A percentile compares a stretch with the other conserved stretches of the same genome.
These are phyloP conservation scores for Alternaria arbusti DNA, from an alignment of 2,329 filamentous ascomycete genomes.

Conservation along the genomic window DNA sequence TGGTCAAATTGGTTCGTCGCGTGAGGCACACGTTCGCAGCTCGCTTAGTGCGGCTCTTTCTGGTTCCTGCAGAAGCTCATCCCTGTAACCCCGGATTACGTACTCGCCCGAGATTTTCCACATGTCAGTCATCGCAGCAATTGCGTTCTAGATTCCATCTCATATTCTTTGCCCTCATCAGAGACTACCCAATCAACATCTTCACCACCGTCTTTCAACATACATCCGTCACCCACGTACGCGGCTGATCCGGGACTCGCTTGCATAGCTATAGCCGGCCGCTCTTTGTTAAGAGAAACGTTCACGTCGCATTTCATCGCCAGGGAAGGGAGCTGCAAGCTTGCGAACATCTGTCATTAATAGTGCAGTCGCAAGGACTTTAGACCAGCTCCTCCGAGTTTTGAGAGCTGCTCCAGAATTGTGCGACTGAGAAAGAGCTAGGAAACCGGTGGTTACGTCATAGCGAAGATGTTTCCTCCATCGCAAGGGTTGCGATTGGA, in stretches of 20 bases:
- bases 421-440: slow-evolving; percentile 5
- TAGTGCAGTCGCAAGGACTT: neutral
- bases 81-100: slow-evolving; percentile 27
- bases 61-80: slow-evolving; percentile 23
- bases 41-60: slow-evolving; percentile 17
- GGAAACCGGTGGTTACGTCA: slow-evolving; percentile 34
- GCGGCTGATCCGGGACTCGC: neutral
- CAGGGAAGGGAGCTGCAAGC: neutral
- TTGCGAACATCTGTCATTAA: neutral
- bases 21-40: slow-evolving; percentile 3
- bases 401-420: neutral
- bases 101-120: slow-evolving; percentile 24
- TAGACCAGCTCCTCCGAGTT: neutral
- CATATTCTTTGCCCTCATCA: slow-evolving; percentile 3
- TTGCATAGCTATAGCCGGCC: neutral
- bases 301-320: neutral
- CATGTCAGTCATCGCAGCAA: slow-evolving; percentile 19
- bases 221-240: neutral
- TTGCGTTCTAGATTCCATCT: slow-evolving; percentile 13
- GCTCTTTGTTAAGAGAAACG: slow-evolving; percentile 2
- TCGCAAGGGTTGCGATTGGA: slow-evolving; percentile 71
- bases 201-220: neutral
- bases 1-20: neutral
- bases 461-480: slow-evolving; percentile 59
- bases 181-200: neutral